Evolutionary conservation across 2,329 filamentous ascomycete genomes (phyloP), one percentile per base, ranked within the genome.

Genomic region (Parasarocladium wereldwijsianum): DNA sequence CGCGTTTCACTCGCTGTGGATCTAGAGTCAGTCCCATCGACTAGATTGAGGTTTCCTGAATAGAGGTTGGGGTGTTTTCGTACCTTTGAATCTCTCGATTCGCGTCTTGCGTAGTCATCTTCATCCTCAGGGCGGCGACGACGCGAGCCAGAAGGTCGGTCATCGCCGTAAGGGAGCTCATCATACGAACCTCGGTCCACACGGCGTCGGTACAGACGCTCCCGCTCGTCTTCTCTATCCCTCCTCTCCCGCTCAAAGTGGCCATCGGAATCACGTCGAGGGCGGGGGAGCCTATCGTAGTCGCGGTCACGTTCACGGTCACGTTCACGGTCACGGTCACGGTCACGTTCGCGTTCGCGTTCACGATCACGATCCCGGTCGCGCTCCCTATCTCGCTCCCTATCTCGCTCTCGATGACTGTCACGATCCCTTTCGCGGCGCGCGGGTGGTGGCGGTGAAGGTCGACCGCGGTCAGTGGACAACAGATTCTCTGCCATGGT

Each of bases 101-200:
- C 64, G 40, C 71, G 69, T 34, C 70, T 68, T 40, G 77, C 69
- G 21, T 61, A 61, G 40, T 79, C 77, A 32, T 74, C 71, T 43
- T 85, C 84, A 39, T 82, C 83, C 36, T 85, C 82, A 37, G 76
- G 75, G 40, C 83, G 74, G 36, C 85, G 73, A 37, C 86, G 74
- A 47, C 84, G 73, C 44, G 80, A 67, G 39, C 59, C 54, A 31
- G 70, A 50, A 56, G 79, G 57, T 42, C 67, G 60, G 52, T 78
- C 62, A 51, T 87, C 84, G 36, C 87, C 85, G 50, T 94, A 94
- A 46, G 92, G 86, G 35, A 96, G 68, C 50, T 93, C 85, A 45
- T 92, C 85, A 37, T 84, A 75, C 42, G 76, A 76, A 42, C 79
- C 77, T 42, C 78, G 71, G 24, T 83, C 84, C 37, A 54, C 56